phyloP scores from a whole-genome alignment of 2,329 filamentous ascomycete species.

The Graphiopsis chlorocephala region DNA sequence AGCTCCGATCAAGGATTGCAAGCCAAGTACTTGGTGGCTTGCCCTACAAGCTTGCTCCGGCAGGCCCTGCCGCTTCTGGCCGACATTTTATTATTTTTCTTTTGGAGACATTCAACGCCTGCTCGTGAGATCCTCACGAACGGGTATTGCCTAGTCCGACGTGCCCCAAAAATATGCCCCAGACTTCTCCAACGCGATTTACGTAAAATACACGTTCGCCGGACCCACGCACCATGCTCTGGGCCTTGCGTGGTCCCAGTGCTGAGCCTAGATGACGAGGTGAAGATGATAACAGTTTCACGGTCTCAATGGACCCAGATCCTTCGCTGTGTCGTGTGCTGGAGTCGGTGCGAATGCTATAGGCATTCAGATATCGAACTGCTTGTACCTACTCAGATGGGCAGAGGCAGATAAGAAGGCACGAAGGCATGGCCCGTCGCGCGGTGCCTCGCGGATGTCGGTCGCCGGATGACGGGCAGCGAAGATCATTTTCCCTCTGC shows the following conservation, averaged over 20 bases:
- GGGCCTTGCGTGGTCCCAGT: constrained; percentile 10
- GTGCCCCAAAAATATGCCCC: not conserved
- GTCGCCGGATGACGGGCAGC: constrained; percentile 6
- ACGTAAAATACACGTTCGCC: constrained; percentile 2
- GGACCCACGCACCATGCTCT: constrained; percentile 8
- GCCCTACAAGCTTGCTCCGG: constrained; percentile 6
- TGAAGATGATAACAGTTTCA: constrained; percentile 11
- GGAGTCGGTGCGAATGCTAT: not conserved
- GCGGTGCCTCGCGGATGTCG: constrained; percentile 3
- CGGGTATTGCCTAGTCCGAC: not conserved
- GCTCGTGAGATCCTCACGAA: not conserved
- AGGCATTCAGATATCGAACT: not conserved
- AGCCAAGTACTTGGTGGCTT: not conserved
- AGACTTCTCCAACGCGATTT: constrained; percentile 10
- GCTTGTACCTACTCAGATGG: constrained; percentile 8
- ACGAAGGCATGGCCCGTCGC: constrained; percentile 5
- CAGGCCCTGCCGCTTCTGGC: not conserved
- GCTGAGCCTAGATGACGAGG: not conserved
- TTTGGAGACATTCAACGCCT: not conserved
- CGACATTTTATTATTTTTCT: not conserved
- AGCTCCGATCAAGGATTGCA: constrained; percentile 5
- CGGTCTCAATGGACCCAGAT: not conserved
- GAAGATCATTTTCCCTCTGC: not conserved
- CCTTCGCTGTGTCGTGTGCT: not conserved
- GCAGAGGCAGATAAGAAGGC: constrained; percentile 5